Evolutionary conservation across 495 filamentous ascomycete species (phyloP).

Genomic region (Patellaria atrata): DNA sequence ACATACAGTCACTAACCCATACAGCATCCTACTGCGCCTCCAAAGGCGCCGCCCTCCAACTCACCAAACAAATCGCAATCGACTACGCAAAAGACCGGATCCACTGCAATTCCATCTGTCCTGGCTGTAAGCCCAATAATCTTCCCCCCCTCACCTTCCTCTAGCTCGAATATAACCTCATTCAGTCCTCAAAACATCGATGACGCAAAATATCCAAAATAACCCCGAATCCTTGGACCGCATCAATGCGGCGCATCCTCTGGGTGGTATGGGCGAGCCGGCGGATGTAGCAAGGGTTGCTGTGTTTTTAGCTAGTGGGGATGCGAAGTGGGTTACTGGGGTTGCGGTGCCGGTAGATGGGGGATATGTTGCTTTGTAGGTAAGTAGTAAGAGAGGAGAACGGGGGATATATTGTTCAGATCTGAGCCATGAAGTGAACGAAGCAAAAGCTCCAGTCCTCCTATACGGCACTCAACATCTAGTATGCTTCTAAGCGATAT

Average conservation of each 20-base stretch:
- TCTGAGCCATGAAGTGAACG: too few species aligned
- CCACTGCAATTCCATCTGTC: slow-evolving; percentile 41
- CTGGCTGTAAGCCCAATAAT: slow-evolving; percentile 33
- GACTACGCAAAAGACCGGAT: slow-evolving; percentile 39
- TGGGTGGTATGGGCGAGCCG: slow-evolving; percentile 16
- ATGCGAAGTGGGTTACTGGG: slow-evolving; percentile 23
- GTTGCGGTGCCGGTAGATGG: slow-evolving; percentile 22
- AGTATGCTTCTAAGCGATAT: too few species aligned
- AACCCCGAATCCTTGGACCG: slow-evolving; percentile 2
- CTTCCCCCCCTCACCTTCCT: background rate
- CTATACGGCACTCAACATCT: too few species aligned
- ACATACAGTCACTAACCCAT: background rate
- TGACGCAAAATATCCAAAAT: slow-evolving; percentile 7
- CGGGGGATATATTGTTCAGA: too few species aligned
- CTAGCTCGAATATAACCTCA: background rate
- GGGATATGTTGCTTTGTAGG: too few species aligned
- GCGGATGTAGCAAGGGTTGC: slow-evolving; percentile 22
- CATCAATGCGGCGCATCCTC: slow-evolving; percentile 14
- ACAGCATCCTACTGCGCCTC: slow-evolving; percentile 36
- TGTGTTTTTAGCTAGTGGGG: slow-evolving; percentile 23
- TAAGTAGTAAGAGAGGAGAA: too few species aligned
- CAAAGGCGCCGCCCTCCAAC: slow-evolving; percentile 36
- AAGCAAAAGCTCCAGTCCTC: too few species aligned
- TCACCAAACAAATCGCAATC: slow-evolving; percentile 36
- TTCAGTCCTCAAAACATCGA: slow-evolving; percentile 5